A percentile compares a stretch with the other conserved stretches of the same genome.
phyloP scores from a whole-genome alignment of 202 grass and related monocot genomes.

The Musa balbisiana region DNA sequence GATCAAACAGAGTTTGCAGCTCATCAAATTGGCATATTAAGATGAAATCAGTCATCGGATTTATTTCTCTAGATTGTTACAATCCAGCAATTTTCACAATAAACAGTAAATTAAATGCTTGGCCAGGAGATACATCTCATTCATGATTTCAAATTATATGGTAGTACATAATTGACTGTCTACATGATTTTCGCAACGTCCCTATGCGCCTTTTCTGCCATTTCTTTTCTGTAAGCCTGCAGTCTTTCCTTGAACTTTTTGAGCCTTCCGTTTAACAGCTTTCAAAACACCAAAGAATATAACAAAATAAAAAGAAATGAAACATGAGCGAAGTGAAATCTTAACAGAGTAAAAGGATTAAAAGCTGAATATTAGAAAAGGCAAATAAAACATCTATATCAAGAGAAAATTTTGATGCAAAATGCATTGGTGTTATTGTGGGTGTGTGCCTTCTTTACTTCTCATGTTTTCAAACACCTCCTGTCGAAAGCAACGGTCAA shows the following conservation, averaged over 20 bases:
- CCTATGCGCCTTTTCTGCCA: slow-evolving; percentile 44
- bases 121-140: no score
- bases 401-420: no score
- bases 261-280: slow-evolving; percentile 78
- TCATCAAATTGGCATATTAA: no score
- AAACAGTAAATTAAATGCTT: no score
- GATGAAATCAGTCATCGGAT: no score
- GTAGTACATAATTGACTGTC: slow-evolving; percentile 6
- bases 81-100: not conserved
- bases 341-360: no score
- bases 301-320: not conserved
- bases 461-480: slow-evolving; percentile 32
- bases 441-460: no score
- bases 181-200: not conserved
- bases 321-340: slow-evolving; percentile 6
- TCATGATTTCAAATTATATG: no score
- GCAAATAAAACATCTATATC: not conserved
- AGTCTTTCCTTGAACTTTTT: slow-evolving; percentile 77
- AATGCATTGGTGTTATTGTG: no score
- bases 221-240: slow-evolving; percentile 74
- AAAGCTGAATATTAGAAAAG: not conserved
- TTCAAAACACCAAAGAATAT: slow-evolving; percentile 40
- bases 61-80: not conserved
- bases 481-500: slow-evolving; percentile 67
- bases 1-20: no score